Conservation (phyloP, 371 early-diverging fungal genomes). For the Mortierella sp. region DNA sequence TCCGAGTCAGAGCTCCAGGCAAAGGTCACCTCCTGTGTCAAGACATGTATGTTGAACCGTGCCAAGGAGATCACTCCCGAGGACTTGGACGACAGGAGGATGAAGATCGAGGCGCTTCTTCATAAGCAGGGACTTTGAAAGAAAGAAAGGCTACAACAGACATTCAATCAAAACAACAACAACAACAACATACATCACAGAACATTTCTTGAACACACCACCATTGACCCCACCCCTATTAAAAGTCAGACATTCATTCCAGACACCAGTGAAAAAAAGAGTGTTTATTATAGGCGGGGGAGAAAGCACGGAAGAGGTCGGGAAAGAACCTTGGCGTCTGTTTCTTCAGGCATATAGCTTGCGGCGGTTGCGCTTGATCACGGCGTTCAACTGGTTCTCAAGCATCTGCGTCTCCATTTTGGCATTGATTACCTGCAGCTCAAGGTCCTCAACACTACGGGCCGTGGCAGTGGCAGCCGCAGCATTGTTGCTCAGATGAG, state of each 20-base stretch:
- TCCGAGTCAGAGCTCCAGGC: not conserved
- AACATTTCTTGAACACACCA: too few species aligned
- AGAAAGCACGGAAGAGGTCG: too few species aligned
- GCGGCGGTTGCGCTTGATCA: constrained; percentile 58
- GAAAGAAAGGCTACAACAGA: not conserved
- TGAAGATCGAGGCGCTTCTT: not conserved
- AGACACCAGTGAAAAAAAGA: not conserved
- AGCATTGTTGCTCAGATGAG: constrained; percentile 12
- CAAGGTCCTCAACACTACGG: constrained; percentile 58
- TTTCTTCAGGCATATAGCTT: constrained; percentile 38
- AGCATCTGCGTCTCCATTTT: constrained; percentile 60
- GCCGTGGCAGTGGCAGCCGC: constrained; percentile 26
- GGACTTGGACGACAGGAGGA: not conserved
- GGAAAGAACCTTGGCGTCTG: too few species aligned
- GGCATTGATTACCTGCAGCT: constrained; percentile 60
- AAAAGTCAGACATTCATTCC: too few species aligned
- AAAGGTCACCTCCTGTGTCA: constrained; percentile 2
- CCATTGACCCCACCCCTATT: too few species aligned
- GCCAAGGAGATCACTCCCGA: not conserved
- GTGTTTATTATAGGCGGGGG: too few species aligned
- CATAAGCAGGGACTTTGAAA: not conserved
- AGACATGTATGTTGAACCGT: not conserved
- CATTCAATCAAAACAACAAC: not conserved
- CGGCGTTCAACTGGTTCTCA: constrained; percentile 59
- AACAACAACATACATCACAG: not conserved